A percentile compares a stretch with the other conserved stretches of the same genome.
Conservation (phyloP, 345 rosid genomes). For the Balakata baccata region DNA sequence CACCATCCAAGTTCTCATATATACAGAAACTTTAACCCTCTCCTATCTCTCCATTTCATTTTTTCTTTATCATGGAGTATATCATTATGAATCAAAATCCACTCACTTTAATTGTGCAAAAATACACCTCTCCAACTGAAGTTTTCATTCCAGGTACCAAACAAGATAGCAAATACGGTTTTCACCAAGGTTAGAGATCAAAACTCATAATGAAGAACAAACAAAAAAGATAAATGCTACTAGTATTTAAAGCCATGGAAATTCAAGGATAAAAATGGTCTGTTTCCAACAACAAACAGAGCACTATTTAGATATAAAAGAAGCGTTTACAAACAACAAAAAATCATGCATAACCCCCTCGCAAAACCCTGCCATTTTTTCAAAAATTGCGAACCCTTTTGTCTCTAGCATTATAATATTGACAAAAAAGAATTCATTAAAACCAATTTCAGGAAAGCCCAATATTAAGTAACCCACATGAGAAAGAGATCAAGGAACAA, state of each 20-base stretch:
- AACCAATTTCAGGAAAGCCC: neutral
- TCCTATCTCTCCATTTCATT: neutral
- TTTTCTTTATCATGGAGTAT: neutral
- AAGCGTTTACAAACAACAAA: neutral
- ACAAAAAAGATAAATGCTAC: neutral
- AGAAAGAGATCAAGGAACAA: slow-evolving; percentile 9
- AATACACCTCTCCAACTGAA: slow-evolving; percentile 23
- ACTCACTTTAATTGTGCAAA: slow-evolving; percentile 32
- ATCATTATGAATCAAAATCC: neutral
- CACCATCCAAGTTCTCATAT: neutral
- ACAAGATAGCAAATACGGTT: slow-evolving; percentile 18
- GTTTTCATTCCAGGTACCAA: slow-evolving; percentile 36
- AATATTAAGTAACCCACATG: slow-evolving; percentile 18
- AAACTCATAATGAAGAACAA: slow-evolving; percentile 1
- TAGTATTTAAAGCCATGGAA: neutral
- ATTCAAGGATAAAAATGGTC: neutral
- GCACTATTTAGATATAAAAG: slow-evolving; percentile 10
- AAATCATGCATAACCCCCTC: neutral
- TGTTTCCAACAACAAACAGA: slow-evolving; percentile 16
- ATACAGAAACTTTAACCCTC: neutral
- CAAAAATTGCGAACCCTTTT: slow-evolving; percentile 7
- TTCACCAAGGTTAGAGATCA: slow-evolving; percentile 16
- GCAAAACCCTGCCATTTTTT: slow-evolving; percentile 3
- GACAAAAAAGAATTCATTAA: neutral
- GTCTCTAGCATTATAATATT: neutral